phyloP scores from a whole-genome alignment of 768 basidiomycete species.

The Calvatia gigantea region DNA sequence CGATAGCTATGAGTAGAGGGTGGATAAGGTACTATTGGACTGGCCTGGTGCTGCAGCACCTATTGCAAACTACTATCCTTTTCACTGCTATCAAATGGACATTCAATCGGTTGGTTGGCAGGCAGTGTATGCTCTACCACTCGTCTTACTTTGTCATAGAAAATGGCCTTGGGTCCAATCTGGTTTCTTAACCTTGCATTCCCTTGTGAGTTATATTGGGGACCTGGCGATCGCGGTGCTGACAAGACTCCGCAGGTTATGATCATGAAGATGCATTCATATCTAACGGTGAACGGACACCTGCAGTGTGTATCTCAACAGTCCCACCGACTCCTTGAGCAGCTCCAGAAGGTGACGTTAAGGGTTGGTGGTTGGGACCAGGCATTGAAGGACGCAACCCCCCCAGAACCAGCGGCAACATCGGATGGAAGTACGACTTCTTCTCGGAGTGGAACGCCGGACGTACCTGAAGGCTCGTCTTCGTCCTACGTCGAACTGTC shows the following conservation, averaged over 20 bases:
- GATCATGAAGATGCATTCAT: constrained; percentile 97
- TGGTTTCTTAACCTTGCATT: constrained; percentile 84
- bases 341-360: constrained; percentile 45
- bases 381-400: constrained; percentile 50
- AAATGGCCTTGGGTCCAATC: constrained; percentile 99
- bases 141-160: constrained; percentile 32
- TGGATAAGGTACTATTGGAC: constrained; percentile 81
- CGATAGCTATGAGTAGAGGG: constrained; percentile 67
- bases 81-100: constrained; percentile 82
- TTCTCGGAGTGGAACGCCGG: constrained; percentile 40
- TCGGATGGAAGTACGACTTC: constrained; percentile 22
- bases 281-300: constrained; percentile 84
- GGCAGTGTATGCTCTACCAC: neutral
- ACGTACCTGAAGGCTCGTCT: constrained; percentile 40
- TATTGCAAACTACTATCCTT: constrained; percentile 72
- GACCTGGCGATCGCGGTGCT: neutral
- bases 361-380: constrained; percentile 65
- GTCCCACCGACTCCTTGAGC: constrained; percentile 36
- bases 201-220: constrained; percentile 50
- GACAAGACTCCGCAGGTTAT: constrained; percentile 45
- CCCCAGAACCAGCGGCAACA: constrained; percentile 27
- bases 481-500: constrained; percentile 51
- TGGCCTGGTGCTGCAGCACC: constrained; percentile 77
- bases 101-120: constrained; percentile 61
- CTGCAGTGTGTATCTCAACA: constrained; percentile 54